phyloP scores from a whole-genome alignment of 331 rosid species.

The Phaseolus coccineus region DNA sequence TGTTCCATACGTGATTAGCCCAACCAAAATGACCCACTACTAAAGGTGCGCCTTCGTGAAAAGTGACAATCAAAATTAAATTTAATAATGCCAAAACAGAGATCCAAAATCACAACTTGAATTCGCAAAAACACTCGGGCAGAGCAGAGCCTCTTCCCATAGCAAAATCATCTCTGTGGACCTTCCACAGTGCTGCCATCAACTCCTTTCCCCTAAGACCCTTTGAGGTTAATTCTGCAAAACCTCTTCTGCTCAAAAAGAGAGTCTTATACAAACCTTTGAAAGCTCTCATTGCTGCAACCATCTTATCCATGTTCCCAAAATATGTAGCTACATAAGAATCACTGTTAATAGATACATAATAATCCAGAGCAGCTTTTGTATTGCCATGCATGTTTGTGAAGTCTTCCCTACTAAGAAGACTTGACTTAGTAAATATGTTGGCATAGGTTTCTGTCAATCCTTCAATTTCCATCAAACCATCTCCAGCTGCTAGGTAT shows the following conservation, averaged over 20 bases:
- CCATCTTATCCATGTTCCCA: constrained; percentile 99
- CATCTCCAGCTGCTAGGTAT: constrained; percentile 93
- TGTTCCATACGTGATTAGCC: no score
- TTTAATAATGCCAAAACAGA: constrained; percentile 7
- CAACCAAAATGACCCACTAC: no score
- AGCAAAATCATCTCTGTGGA: constrained; percentile 74
- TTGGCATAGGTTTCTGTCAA: constrained; percentile 65
- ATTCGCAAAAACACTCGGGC: constrained; percentile 86
- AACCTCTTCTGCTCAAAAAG: constrained; percentile 78
- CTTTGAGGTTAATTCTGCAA: constrained; percentile 69
- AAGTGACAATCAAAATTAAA: constrained; percentile 16
- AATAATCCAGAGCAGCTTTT: constrained; percentile 94
- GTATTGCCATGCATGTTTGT: constrained; percentile 93
- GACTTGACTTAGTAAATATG: constrained; percentile 74
- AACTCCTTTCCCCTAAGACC: constrained; percentile 70
- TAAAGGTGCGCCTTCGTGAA: background rate
- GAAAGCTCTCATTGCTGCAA: constrained; percentile 86
- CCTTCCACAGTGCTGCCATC: constrained; percentile 67
- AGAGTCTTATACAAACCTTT: constrained; percentile 75
- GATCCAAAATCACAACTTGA: constrained; percentile 67
- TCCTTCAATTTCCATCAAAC: constrained; percentile 86
- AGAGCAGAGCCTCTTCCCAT: constrained; percentile 85
- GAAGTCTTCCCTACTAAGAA: constrained; percentile 84
- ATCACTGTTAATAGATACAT: constrained; percentile 85
- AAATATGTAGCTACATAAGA: constrained; percentile 83